Conservation (phyloP, 2,329 filamentous ascomycete species). For the Tolypocladium guangdongense region DNA sequence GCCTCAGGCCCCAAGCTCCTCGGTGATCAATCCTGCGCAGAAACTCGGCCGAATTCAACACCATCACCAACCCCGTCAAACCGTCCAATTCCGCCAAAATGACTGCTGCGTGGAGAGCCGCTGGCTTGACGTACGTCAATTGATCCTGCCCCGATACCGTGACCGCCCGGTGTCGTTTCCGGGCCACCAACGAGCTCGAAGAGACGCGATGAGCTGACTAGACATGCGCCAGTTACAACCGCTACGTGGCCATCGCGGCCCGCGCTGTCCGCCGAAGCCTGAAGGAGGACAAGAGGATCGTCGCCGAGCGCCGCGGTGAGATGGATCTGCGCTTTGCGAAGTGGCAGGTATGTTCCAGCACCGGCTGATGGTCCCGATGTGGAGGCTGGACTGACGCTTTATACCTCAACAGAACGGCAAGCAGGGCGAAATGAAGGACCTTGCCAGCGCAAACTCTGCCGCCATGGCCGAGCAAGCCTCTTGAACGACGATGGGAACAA, state of each 20-base stretch:
- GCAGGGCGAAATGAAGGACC: slow-evolving; percentile 73
- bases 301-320: slow-evolving; percentile 80
- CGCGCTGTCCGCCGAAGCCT: slow-evolving; percentile 92
- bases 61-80: slow-evolving; percentile 15
- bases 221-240: slow-evolving; percentile 75
- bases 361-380: background rate
- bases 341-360: slow-evolving; percentile 63
- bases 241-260: slow-evolving; percentile 91
- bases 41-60: slow-evolving; percentile 24
- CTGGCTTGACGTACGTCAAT: slow-evolving; percentile 79
- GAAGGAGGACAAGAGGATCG: slow-evolving; percentile 86
- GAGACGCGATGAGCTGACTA: slow-evolving; percentile 21
- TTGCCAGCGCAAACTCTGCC: slow-evolving; percentile 46
- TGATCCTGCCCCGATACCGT: slow-evolving; percentile 8
- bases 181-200: background rate
- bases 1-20: slow-evolving; percentile 20
- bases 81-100: slow-evolving; percentile 53
- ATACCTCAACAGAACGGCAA: slow-evolving; percentile 71
- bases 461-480: slow-evolving; percentile 26
- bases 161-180: background rate
- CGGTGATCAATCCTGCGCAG: slow-evolving; percentile 21
- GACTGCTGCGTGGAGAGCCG: slow-evolving; percentile 97
- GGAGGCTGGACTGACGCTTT: slow-evolving; percentile 13
- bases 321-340: slow-evolving; percentile 84
- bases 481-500: slow-evolving; percentile 3